Conservation (phyloP, 345 rosid genomes). For the Durio zibethinus region DNA sequence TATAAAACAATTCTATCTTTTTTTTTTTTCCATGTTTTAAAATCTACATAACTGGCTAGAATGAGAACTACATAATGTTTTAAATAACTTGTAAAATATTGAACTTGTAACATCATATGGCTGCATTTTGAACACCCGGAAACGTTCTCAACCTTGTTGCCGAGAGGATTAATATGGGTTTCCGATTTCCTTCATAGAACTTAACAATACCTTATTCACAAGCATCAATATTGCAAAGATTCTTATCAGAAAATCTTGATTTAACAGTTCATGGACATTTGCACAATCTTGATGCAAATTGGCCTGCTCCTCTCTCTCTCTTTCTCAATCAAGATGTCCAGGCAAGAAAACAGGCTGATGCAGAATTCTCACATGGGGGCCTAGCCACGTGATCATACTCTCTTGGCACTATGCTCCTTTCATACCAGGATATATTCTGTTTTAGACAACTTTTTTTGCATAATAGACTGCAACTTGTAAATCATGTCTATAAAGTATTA, state of each 20-base stretch:
- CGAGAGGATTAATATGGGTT: neutral
- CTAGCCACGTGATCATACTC: neutral
- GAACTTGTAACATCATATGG: neutral
- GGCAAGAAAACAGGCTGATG: conserved; percentile 2
- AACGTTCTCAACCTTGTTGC: neutral
- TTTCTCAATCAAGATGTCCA: neutral
- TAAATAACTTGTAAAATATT: neutral
- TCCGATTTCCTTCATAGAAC: neutral
- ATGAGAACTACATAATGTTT: too few relatives aligned
- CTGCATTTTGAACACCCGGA: neutral
- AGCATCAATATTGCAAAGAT: neutral
- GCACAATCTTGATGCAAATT: neutral
- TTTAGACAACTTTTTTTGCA: neutral
- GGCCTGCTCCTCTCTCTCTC: neutral
- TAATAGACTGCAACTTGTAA: neutral
- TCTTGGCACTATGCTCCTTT: conserved; percentile 11
- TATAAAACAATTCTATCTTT: neutral
- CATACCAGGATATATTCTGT: conserved; percentile 3
- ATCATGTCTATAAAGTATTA: conserved; percentile 7
- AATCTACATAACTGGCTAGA: too few relatives aligned
- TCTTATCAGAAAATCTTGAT: neutral
- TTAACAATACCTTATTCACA: neutral
- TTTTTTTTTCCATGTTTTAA: neutral
- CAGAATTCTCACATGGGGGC: conserved; percentile 4
- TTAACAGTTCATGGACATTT: neutral